Evolutionary conservation across 441 rosid species (phyloP), one percentile per base, ranked within the genome.

Genomic region (Bocquillonia castaneifolia): DNA sequence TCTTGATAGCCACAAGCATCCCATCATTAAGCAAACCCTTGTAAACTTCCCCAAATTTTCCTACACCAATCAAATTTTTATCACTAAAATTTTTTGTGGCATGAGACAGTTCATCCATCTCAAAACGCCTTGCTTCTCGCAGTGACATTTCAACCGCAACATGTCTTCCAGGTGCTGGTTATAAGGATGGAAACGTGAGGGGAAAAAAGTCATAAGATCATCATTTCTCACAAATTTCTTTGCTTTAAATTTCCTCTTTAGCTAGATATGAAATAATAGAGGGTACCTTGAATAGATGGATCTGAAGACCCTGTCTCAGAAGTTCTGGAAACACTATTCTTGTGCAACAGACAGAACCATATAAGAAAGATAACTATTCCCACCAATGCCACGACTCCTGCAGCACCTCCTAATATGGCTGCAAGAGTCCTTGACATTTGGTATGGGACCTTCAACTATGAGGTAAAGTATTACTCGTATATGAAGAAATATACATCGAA

Each of bases 351-450:
- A 77, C 77, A 85, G 54, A 81, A 66, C 88, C 88, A 85, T n/a
- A 81, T 15, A 45, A 85, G 69, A 61, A 74, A 70, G 25, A 73
- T 36, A 42, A 68, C 53, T 25, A 78, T 72, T 28, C 76, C 83
- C 62, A 72, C 54, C 48, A 84, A 72, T 64, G 79, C 83, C 80
- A 87, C 64, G 67, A 78, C 81, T 71, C 83, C 89, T 37, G 81
- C 87, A 63, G 84, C 74, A 68, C 92, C 93, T 76, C 98, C 98
- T 74, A 88, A 63, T 82, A 86, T 78, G 75, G 86, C 91, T 80
- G 92, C 93, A 84, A 86, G 91, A 83, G 72, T 68, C 84, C 71
- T 77, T 88, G 98, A 86, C 98, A 89, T 93, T 80, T 87, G 88
- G 82, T 80, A 82, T 51, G 63, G 85, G 78, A 82, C 82, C 80